A percentile compares a stretch with the other conserved stretches of the same genome.
Evolutionary conservation across 208 protist species (phyloP).

Genomic region (Wallacemonas sp.): DNA sequence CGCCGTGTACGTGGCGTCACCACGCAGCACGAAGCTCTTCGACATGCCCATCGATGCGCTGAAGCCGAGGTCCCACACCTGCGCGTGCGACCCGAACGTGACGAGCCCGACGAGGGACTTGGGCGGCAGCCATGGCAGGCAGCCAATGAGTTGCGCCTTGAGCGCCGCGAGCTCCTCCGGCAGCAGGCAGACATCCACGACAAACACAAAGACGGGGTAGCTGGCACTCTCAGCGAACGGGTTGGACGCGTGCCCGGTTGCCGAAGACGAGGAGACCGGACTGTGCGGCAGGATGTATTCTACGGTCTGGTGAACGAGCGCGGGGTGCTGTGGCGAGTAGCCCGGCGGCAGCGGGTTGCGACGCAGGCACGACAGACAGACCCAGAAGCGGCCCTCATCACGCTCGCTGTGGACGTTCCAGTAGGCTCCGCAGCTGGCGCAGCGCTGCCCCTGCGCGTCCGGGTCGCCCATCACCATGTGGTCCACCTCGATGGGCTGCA

Average conservation of each 20-base stretch:
- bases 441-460: constrained; percentile 33
- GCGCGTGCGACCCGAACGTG: constrained; percentile 95
- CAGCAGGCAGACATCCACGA: constrained; percentile 96
- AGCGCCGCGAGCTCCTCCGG: constrained; percentile 92
- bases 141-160: constrained; percentile 90
- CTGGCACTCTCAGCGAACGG: not conserved
- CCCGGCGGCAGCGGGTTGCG: constrained; percentile 53
- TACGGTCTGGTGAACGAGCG: constrained; percentile 73
- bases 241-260: too few relatives aligned
- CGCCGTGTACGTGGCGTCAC: constrained; percentile 44
- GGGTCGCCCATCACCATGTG: constrained; percentile 57
- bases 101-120: constrained; percentile 96
- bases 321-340: constrained; percentile 63
- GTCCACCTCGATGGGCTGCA: constrained; percentile 47
- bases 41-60: constrained; percentile 42
- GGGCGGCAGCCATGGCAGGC: constrained; percentile 93
- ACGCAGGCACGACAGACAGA: constrained; percentile 74
- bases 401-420: constrained; percentile 59
- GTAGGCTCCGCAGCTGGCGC: constrained; percentile 74
- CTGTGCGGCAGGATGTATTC: constrained; percentile 68
- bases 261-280: too few relatives aligned
- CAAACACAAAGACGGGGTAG: constrained; percentile 86
- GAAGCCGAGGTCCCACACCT: constrained; percentile 75
- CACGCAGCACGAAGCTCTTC: constrained; percentile 72
- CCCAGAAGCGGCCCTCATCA: constrained; percentile 74